Conservation (phyloP, 1,284 basidiomycete species). For the Phlebopus sp. region DNA sequence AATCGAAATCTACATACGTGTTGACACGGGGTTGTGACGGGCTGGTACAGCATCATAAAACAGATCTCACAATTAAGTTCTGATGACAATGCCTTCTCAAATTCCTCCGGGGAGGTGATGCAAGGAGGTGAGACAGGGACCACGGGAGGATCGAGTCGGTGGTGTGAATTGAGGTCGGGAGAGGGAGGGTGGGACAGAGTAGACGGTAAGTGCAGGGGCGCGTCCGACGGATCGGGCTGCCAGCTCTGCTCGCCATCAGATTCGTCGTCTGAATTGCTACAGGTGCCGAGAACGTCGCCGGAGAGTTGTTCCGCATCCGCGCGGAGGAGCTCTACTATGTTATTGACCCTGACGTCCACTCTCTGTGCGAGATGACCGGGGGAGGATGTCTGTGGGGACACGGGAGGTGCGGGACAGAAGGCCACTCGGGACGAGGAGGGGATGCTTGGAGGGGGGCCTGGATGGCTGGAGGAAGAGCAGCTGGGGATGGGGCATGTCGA, state of each 20-base stretch:
- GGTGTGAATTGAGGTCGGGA: background rate
- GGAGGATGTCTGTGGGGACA: conserved; percentile 14
- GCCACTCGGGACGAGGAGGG: conserved; percentile 37
- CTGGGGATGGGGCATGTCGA: conserved; percentile 22
- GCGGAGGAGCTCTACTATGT: conserved; percentile 49
- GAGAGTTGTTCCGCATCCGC: conserved; percentile 25
- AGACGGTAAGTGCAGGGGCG: no score
- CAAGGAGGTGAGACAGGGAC: conserved; percentile 11
- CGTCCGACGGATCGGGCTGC: background rate
- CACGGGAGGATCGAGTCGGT: conserved; percentile 7
- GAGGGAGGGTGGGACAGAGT: background rate
- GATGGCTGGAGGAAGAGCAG: conserved; percentile 14
- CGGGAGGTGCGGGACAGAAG: conserved; percentile 29
- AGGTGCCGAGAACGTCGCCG: conserved; percentile 16
- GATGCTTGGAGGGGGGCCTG: conserved; percentile 24
- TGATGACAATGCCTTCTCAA: conserved; percentile 69
- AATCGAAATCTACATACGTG: conserved; percentile 58
- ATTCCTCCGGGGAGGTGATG: conserved; percentile 32
- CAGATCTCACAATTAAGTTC: conserved; percentile 92
- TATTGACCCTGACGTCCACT: conserved; percentile 64
- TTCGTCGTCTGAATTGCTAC: conserved; percentile 24
- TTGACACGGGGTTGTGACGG: conserved; percentile 91
- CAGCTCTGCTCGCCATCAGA: conserved; percentile 22
- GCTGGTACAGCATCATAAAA: conserved; percentile 79
- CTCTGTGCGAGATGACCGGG: conserved; percentile 9